A percentile compares a stretch with the other conserved stretches of the same genome.
Evolutionary conservation across 208 protist species (phyloP).

Genomic region (Blastocrithidia nonstop): DNA sequence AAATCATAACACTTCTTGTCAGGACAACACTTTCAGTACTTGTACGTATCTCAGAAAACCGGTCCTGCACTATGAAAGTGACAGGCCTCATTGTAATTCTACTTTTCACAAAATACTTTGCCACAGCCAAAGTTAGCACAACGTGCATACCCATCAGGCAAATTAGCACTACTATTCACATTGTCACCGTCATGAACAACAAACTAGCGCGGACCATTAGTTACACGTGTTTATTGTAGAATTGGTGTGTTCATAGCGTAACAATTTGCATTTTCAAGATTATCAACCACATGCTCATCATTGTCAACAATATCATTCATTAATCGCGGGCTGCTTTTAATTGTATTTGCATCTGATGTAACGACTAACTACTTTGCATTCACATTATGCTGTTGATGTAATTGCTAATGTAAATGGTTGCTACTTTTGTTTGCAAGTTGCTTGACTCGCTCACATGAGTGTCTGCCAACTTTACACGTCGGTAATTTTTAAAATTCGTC

Average conservation of each 20-base stretch:
- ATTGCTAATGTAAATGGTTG: constrained; percentile 23
- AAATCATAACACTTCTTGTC: constrained; percentile 68
- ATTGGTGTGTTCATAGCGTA: no score
- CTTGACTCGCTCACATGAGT: constrained; percentile 38
- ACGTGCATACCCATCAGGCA: constrained; percentile 55
- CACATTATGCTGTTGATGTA: constrained; percentile 10
- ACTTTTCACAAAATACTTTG: constrained; percentile 57
- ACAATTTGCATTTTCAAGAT: no score
- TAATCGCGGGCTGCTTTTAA: no score
- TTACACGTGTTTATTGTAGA: constrained; percentile 7
- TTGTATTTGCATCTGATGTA: no score
- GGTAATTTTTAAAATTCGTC: constrained; percentile 65
- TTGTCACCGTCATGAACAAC: constrained; percentile 27
- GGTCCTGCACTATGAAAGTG: constrained; percentile 55
- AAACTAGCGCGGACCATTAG: constrained; percentile 59
- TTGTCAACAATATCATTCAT: no score
- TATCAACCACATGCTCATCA: no score
- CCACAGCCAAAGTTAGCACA: constrained; percentile 74
- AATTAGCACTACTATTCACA: constrained; percentile 23
- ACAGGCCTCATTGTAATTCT: constrained; percentile 51
- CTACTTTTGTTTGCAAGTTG: constrained; percentile 25
- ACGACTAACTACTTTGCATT: not conserved
- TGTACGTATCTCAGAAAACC: constrained; percentile 79
- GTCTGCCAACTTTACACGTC: constrained; percentile 27
- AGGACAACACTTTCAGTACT: constrained; percentile 84